These are phyloP conservation scores for Aphanomyces invadans DNA, from an alignment of 352 stramenopile genomes.

Conservation along the genomic window DNA sequence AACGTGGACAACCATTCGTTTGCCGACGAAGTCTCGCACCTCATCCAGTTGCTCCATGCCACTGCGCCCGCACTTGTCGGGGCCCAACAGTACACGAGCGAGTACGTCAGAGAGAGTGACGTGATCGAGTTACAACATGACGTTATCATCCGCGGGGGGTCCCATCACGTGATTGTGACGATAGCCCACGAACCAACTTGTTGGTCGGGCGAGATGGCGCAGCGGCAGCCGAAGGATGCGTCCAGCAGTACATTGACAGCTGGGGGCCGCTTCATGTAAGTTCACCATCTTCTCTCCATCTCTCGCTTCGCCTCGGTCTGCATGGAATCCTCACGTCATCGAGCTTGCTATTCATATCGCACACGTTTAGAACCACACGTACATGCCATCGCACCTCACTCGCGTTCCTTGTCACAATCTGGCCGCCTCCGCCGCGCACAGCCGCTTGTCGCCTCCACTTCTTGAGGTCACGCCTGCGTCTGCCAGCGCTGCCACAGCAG, in stretches of 20 bases:
- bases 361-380: slow-evolving; percentile 39
- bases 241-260: slow-evolving; percentile 51
- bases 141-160: too few relatives aligned
- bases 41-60: slow-evolving; percentile 49
- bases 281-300: neutral
- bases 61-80: slow-evolving; percentile 41
- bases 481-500: too few relatives aligned
- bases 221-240: slow-evolving; percentile 66
- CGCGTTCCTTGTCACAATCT: slow-evolving; percentile 43
- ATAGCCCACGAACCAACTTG: slow-evolving; percentile 64
- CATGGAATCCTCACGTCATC: neutral
- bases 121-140: too few relatives aligned
- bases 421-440: neutral
- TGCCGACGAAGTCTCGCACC: slow-evolving; percentile 48
- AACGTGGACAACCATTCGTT: slow-evolving; percentile 82
- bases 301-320: neutral
- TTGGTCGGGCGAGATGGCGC: slow-evolving; percentile 73
- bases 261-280: slow-evolving; percentile 52
- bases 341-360: too few relatives aligned
- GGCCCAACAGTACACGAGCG: slow-evolving; percentile 64
- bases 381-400: slow-evolving; percentile 36
- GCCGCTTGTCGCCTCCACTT: neutral
- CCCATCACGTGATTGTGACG: too few relatives aligned
- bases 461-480: too few relatives aligned
- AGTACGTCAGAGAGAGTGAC: too few relatives aligned